Base-by-base conservation (phyloP, 345 rosid species). In the Eucalyptus erythrocorys region DNA sequence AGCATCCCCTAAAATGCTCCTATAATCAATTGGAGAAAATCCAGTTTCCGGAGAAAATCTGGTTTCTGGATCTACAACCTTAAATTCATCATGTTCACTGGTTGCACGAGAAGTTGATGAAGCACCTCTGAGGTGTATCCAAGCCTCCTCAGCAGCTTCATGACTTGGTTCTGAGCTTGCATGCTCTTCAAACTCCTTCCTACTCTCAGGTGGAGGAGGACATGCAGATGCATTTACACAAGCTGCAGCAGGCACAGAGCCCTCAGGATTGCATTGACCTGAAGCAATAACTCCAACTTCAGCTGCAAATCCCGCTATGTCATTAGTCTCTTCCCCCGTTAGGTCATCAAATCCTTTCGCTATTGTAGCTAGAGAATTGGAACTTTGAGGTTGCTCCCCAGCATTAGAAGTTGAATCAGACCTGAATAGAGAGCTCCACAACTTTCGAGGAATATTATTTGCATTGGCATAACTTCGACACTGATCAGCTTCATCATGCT, bases 381-480 rank as follows among this genome's bases (percentile, higher is more conserved):
- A 55, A 86, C 87, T 86, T n/a, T 37, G 80, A 81, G 48, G 85
- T 87, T 86, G 85, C 91, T 89, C 90, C 64, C 55, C 85, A n/a
- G 82, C n/a, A 68, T 57, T 87, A 55, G 87, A 71, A 68, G 68
- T 53, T 81, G 85, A 37, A 71, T 37, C 48, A 24, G 43, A 88
- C 37, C 61, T 87, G 76, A 88, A 90, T 84, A 91, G 45, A 61
- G 90, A 48, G 81, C 86, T 89, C 92, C 89, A 89, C 32, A 87
- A 66, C 88, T 87, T 91, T 64, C 43, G 88, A 10, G 87, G 71
- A 86, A 40, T 53, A 37, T 37, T 40, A 81, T 49, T 53, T 47
- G 59, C 87, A 47, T 85, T 49, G 87, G 30, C 87, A 48, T 4
- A 15, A 85, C 61, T n/a, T 6, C 37, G 59, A 85, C 61, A 10